Percentiles rank a stretch among this genome's conserved stretches.
phyloP scores from a whole-genome alignment of 139 green algal species.

The Chlorella sp. region DNA sequence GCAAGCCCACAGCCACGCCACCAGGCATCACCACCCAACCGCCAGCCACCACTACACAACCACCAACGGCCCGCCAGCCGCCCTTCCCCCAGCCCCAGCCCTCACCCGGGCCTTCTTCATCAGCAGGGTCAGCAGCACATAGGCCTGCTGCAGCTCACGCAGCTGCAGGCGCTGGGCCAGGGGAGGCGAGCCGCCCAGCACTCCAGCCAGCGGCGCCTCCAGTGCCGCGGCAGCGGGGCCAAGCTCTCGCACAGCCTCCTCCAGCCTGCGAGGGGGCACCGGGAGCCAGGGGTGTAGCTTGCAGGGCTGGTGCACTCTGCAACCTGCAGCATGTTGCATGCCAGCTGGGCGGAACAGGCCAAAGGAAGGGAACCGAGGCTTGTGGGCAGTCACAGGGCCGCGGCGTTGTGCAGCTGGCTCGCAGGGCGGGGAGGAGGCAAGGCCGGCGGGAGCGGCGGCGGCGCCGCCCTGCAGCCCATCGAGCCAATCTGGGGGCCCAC shows the following conservation, averaged over 20 bases:
- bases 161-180: constrained; percentile 2
- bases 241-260: constrained; percentile 20
- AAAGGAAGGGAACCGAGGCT: too few species aligned
- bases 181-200: constrained; percentile 1
- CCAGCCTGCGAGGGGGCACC: constrained; percentile 4
- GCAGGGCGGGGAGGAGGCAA: too few species aligned
- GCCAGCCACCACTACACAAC: not conserved
- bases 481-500: too few species aligned
- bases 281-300: not conserved
- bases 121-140: constrained; percentile 14
- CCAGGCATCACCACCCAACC: not conserved
- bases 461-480: too few species aligned
- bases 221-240: not conserved
- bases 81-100: too few species aligned
- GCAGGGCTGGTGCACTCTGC: not conserved
- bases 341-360: too few species aligned
- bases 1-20: too few species aligned
- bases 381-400: too few species aligned
- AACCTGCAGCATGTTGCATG: too few species aligned
- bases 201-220: not conserved
- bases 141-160: constrained; percentile 21
- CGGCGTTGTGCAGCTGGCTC: too few species aligned
- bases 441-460: too few species aligned
- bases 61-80: not conserved
- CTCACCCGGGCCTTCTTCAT: constrained; percentile 28